Percentiles rank a stretch among this genome's conserved stretches.
phyloP scores from a whole-genome alignment of 805 yeast genomes.

The Diddensiella transvaalensis region DNA sequence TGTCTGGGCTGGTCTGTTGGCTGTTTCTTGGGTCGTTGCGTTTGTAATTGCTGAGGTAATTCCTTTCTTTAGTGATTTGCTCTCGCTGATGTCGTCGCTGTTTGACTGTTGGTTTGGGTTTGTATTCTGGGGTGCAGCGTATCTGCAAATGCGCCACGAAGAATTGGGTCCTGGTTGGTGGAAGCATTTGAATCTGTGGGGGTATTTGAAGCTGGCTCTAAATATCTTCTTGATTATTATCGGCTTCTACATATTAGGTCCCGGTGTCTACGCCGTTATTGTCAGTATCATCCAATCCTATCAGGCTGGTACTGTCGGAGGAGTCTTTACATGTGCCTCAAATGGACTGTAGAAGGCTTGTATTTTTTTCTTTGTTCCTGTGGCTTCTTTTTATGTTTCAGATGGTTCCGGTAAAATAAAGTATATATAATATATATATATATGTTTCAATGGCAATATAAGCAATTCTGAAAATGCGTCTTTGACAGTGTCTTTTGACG shows the following conservation, averaged over 20 bases:
- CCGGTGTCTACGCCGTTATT: conserved; percentile 54
- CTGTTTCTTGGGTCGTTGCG: conserved; percentile 48
- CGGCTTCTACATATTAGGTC: conserved; percentile 56
- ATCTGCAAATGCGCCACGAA: conserved; percentile 42
- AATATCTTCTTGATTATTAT: conserved; percentile 40
- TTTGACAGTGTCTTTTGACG: too few species aligned
- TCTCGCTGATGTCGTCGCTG: conserved; percentile 56
- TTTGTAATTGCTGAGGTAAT: conserved; percentile 60
- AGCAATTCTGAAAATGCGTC: too few species aligned
- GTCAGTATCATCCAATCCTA: conserved; percentile 53
- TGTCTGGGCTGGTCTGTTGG: conserved; percentile 46
- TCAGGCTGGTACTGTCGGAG: conserved; percentile 46
- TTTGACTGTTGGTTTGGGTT: conserved; percentile 67
- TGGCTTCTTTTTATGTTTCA: too few species aligned
- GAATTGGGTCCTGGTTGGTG: conserved; percentile 35
- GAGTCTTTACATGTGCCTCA: conserved; percentile 49
- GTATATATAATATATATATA: neutral
- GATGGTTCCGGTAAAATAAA: neutral
- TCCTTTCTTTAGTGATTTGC: conserved; percentile 58
- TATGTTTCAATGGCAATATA: too few species aligned
- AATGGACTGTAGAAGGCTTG: conserved; percentile 35
- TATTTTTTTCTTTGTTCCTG: neutral
- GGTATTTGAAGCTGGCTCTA: conserved; percentile 38
- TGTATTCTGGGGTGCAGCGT: conserved; percentile 60
- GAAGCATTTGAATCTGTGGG: conserved; percentile 29